phyloP scores from a whole-genome alignment of 768 basidiomycete genomes.

The Agaricus bisporus region DNA sequence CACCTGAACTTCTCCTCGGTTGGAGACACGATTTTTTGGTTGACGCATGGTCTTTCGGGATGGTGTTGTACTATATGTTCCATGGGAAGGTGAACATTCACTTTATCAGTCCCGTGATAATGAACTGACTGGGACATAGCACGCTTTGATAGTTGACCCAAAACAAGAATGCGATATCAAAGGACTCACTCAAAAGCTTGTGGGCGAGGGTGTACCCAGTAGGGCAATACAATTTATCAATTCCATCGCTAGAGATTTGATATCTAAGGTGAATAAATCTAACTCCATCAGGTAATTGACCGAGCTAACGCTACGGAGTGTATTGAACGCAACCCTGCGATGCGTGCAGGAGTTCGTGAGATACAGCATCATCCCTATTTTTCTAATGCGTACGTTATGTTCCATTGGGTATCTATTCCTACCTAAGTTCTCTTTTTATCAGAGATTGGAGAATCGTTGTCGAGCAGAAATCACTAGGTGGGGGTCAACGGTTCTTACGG shows the following conservation, averaged over 20 bases:
- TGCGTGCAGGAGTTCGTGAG: constrained; percentile 33
- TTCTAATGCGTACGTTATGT: constrained; percentile 31
- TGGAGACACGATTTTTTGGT: constrained; percentile 48
- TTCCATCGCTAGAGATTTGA: constrained; percentile 34
- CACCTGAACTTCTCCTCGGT: constrained; percentile 49
- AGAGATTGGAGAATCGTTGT: constrained; percentile 38
- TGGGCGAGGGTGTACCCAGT: not conserved
- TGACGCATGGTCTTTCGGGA: constrained; percentile 58
- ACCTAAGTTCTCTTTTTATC: not conserved
- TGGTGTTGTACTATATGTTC: constrained; percentile 44
- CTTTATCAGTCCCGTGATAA: not conserved
- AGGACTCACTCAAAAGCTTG: not conserved
- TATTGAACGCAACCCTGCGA: constrained; percentile 46
- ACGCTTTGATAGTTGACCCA: constrained; percentile 29
- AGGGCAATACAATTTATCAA: constrained; percentile 21
- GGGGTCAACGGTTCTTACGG: not conserved
- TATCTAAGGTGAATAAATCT: constrained; percentile 32
- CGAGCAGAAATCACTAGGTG: constrained; percentile 23
- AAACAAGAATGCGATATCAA: constrained; percentile 3
- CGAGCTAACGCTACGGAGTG: constrained; percentile 30
- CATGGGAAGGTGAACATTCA: constrained; percentile 33
- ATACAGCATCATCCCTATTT: constrained; percentile 48
- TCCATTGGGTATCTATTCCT: constrained; percentile 9
- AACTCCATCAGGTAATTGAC: not conserved
- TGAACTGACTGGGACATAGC: constrained; percentile 21